phyloP scores from a whole-genome alignment of 345 rosid species.

The Populus deltoides region DNA sequence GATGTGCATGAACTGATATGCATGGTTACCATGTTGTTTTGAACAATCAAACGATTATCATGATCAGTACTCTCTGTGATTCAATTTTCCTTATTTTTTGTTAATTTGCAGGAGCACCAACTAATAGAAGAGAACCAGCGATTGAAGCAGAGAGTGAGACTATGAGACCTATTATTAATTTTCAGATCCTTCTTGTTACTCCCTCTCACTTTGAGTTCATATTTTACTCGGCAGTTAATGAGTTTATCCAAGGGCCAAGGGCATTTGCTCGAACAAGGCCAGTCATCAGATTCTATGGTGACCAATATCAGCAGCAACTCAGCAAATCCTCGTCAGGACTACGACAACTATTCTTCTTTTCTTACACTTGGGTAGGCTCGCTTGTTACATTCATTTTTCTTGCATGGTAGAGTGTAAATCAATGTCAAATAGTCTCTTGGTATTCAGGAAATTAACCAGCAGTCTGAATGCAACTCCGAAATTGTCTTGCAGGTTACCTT shows the following conservation, averaged over 20 bases:
- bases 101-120: conserved; percentile 25
- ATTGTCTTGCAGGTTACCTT: conserved; percentile 25
- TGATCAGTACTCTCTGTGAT: too few species aligned
- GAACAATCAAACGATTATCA: too few species aligned
- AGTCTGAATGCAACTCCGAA: neutral
- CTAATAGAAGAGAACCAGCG: conserved; percentile 31
- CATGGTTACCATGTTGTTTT: too few species aligned
- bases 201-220: neutral
- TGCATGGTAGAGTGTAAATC: too few species aligned
- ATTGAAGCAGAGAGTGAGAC: conserved; percentile 26
- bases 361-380: conserved; percentile 37
- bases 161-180: neutral
- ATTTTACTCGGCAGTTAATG: conserved; percentile 6
- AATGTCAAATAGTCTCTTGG: too few species aligned
- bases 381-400: neutral
- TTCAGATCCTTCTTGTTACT: neutral
- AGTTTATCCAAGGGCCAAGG: neutral
- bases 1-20: too few species aligned
- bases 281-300: conserved; percentile 14
- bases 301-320: conserved; percentile 16
- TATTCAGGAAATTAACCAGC: too few species aligned
- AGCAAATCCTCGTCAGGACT: conserved; percentile 17
- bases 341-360: conserved; percentile 11
- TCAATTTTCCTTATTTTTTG: neutral
- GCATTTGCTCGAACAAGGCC: conserved; percentile 8